Conservation (phyloP, 2,329 filamentous ascomycete genomes). For the Lecanicillium sp. region DNA sequence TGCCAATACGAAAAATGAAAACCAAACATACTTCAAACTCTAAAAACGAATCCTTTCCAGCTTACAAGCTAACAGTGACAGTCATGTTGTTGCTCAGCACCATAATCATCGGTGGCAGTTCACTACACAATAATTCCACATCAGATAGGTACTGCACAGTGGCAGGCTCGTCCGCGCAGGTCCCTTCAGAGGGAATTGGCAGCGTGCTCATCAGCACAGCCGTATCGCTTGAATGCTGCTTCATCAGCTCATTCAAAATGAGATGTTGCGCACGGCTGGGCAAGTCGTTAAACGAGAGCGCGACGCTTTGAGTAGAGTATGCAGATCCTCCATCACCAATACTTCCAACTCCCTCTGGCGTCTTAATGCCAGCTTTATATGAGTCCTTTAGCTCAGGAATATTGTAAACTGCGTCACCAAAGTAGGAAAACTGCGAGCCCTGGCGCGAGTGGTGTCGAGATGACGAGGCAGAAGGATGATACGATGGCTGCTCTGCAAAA, state of each 20-base stretch:
- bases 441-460: constrained; percentile 25
- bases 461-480: constrained; percentile 12
- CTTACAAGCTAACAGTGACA: constrained; percentile 66
- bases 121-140: constrained; percentile 69
- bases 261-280: constrained; percentile 78
- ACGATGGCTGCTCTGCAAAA: constrained; percentile 40
- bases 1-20: constrained; percentile 8
- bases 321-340: constrained; percentile 27
- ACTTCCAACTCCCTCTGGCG: constrained; percentile 10
- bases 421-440: constrained; percentile 24
- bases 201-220: constrained; percentile 78
- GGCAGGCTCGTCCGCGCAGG: constrained; percentile 58
- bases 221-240: constrained; percentile 56
- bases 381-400: constrained; percentile 36
- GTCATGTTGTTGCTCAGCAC: constrained; percentile 88
- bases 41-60: no score
- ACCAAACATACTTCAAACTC: no score
- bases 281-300: constrained; percentile 78
- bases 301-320: constrained; percentile 52
- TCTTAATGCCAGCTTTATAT: constrained; percentile 19
- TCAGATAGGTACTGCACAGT: constrained; percentile 69
- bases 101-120: constrained; percentile 65
- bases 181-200: constrained; percentile 72
- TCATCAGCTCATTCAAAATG: constrained; percentile 79
- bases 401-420: constrained; percentile 28